These are phyloP conservation scores for Penicillium diatomitis DNA, from an alignment of 495 filamentous ascomycete genomes.

Conservation along the genomic window DNA sequence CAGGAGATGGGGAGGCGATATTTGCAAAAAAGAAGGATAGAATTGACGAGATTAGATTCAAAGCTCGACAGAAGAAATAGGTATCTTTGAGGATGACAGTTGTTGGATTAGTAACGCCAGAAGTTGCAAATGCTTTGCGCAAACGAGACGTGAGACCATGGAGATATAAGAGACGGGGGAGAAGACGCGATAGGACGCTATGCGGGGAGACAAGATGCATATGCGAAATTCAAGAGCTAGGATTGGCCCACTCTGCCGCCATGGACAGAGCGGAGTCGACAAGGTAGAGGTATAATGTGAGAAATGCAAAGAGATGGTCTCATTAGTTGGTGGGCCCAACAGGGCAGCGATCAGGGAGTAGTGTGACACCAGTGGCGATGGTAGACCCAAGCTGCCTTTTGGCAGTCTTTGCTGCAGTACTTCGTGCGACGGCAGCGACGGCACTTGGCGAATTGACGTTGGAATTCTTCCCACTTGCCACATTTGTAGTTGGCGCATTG, in stretches of 20 bases:
- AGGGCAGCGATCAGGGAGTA: conserved; percentile 38
- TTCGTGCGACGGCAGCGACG: conserved; percentile 93
- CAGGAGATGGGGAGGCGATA: neutral
- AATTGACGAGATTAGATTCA: conserved; percentile 11
- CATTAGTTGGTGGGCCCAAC: too few relatives aligned
- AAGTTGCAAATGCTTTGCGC: conserved; percentile 39
- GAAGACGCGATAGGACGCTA: conserved; percentile 32
- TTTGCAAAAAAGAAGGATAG: conserved; percentile 6
- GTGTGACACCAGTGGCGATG: conserved; percentile 94
- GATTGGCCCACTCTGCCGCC: conserved; percentile 15
- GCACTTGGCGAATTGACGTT: conserved; percentile 95
- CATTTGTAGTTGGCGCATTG: conserved; percentile 98
- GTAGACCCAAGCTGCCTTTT: conserved; percentile 97
- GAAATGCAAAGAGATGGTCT: too few relatives aligned
- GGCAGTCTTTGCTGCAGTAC: conserved; percentile 99
- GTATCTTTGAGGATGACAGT: conserved; percentile 27
- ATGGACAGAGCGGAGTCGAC: neutral
- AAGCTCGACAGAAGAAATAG: conserved; percentile 29
- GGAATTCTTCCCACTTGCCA: conserved; percentile 94
- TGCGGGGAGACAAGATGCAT: conserved; percentile 37
- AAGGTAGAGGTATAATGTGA: too few relatives aligned
- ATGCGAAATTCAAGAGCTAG: conserved; percentile 25
- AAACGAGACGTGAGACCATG: conserved; percentile 25
- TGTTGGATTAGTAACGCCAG: conserved; percentile 33
- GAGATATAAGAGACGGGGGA: conserved; percentile 11